phyloP scores from a whole-genome alignment of 2,329 filamentous ascomycete species.

The Amauroascus niger region DNA sequence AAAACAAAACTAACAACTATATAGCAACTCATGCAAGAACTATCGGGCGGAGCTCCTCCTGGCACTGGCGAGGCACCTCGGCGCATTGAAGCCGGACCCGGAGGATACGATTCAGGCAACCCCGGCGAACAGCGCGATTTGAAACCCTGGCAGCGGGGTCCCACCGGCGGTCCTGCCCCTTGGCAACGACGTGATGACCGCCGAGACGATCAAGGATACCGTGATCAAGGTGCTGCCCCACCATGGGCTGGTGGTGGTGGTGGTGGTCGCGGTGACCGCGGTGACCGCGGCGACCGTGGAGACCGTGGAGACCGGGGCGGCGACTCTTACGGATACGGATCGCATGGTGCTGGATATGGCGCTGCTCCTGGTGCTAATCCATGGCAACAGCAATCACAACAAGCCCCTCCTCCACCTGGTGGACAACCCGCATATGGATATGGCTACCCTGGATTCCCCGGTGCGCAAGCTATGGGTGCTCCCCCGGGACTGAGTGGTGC shows the following conservation, averaged over 20 bases:
- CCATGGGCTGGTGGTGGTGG: slow-evolving; percentile 28
- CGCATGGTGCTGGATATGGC: slow-evolving; percentile 17
- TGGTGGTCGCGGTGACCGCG: slow-evolving; percentile 22
- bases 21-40: slow-evolving; percentile 94
- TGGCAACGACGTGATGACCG: slow-evolving; percentile 58
- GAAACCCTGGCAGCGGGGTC: slow-evolving; percentile 82
- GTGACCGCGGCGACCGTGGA: slow-evolving; percentile 23
- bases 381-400: slow-evolving; percentile 56
- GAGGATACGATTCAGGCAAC: slow-evolving; percentile 46
- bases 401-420: slow-evolving; percentile 33
- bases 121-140: slow-evolving; percentile 43
- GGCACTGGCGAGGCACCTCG: slow-evolving; percentile 54
- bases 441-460: slow-evolving; percentile 41
- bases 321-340: slow-evolving; percentile 26
- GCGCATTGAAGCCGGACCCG: slow-evolving; percentile 78
- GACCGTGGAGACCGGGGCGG: slow-evolving; percentile 35
- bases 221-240: slow-evolving; percentile 20
- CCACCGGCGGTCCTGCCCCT: slow-evolving; percentile 67
- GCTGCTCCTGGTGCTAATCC: slow-evolving; percentile 41
- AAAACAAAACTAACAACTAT: slow-evolving; percentile 26
- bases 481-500: slow-evolving; percentile 51
- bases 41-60: slow-evolving; percentile 60
- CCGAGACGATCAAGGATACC: slow-evolving; percentile 37
- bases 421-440: slow-evolving; percentile 48
- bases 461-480: slow-evolving; percentile 41